Evolutionary conservation across 1,139 yeast species (phyloP), one percentile per base, ranked within the genome.

Genomic region (Magnusiomyces starmeri): DNA sequence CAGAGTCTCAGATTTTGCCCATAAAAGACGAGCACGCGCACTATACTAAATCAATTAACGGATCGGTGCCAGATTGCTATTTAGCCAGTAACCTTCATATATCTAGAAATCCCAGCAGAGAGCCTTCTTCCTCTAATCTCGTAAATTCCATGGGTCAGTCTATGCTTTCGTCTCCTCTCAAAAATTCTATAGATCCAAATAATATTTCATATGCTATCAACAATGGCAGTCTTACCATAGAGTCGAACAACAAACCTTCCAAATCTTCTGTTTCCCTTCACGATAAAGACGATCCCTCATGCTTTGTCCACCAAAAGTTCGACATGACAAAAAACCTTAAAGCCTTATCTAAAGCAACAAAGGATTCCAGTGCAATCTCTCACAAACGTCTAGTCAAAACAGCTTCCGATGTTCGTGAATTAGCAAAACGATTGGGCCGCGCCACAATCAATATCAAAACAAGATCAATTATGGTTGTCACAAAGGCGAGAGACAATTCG

Each of bases 401-500:
- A 1, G 95, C 95, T 2, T 85, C 87, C 60, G 94, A 92, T 2
- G 95, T 87, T 1, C 74, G 96, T 47, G 77, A 84, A 73, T 72
- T 87, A 56, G 88, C 92, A 21, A 82, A 83, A 58, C 85, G 84
- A 64, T 71, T 87, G 43, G 78, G 84, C 46, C 78, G 81, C 59
- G 89, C 95, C 4, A 82, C 86, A 3, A 83, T 87, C 40, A 83
- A 82, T 58, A 68, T 87, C 27, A 82, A 84, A 53, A 83, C 85
- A 9, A 75, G 76, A 51, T 79, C 86, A 9, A 78, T 88, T 24
- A 76, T 88, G 81, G 78, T 88, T 22, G 89, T 87, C 14, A 88
- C 96, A 14, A 88, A 88, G 65, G 94, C 94, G 0, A 75, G 92
- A 51, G 96, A 88, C 63, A 83, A 83, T 61, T 81, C 89, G 6